phyloP scores from a whole-genome alignment of 2,329 filamentous ascomycete genomes.

The Fusarium xyrophilum region DNA sequence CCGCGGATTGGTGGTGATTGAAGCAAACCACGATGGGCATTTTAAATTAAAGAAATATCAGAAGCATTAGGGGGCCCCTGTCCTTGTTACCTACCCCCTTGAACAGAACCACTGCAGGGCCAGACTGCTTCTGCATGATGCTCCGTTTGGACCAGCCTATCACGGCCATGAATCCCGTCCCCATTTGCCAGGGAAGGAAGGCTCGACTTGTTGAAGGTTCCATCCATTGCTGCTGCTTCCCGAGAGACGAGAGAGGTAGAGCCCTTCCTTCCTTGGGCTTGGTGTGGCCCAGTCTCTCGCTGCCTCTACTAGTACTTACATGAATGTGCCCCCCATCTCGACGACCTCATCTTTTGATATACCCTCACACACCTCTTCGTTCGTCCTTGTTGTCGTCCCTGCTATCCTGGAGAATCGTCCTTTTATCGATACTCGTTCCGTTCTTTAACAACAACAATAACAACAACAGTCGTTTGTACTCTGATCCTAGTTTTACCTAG shows the following conservation, averaged over 20 bases:
- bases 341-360: conserved; percentile 16
- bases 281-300: conserved; percentile 4
- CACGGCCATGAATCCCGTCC: conserved; percentile 21
- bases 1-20: conserved; percentile 24
- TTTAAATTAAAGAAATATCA: conserved; percentile 36
- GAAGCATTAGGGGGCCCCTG: conserved; percentile 14
- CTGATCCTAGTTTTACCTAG: conserved; percentile 26
- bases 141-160: conserved; percentile 26
- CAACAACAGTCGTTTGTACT: conserved; percentile 11
- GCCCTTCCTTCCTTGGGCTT: conserved; percentile 28
- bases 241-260: conserved; percentile 4
- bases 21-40: conserved; percentile 20
- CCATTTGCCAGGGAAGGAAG: conserved; percentile 23
- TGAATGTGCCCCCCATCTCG: conserved; percentile 15
- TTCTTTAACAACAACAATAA: conserved; percentile 35
- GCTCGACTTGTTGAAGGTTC: conserved; percentile 2
- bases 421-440: conserved; percentile 38
- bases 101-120: not conserved
- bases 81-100: conserved; percentile 6
- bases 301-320: conserved; percentile 25
- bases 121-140: conserved; percentile 23
- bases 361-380: conserved; percentile 16
- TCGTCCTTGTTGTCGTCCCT: conserved; percentile 21
- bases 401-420: conserved; percentile 34
- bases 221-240: conserved; percentile 19